phyloP scores from a whole-genome alignment of 2,329 filamentous ascomycete genomes.

The Microcyclospora pomicola region DNA sequence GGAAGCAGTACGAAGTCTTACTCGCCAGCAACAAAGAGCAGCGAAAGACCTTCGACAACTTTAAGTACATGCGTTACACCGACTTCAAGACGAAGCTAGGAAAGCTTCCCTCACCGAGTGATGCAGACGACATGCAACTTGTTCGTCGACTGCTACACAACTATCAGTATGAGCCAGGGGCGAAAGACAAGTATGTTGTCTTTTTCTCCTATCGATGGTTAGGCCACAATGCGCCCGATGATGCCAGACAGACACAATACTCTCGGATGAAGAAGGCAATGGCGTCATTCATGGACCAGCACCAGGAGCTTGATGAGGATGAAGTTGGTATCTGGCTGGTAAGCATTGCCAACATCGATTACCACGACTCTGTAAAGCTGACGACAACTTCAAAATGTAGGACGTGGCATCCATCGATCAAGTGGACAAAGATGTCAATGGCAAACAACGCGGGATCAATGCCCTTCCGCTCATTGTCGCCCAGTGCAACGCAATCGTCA shows the following conservation, averaged over 20 bases:
- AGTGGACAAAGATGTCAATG: conserved; percentile 18
- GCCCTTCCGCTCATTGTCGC: conserved; percentile 26
- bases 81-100: not conserved
- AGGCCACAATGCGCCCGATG: not conserved
- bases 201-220: conserved; percentile 1
- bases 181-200: not conserved
- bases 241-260: not conserved
- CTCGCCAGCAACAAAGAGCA: not conserved
- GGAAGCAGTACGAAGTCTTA: too few relatives aligned
- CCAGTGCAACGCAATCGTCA: conserved; percentile 29
- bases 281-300: not conserved
- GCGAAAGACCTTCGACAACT: not conserved
- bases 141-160: too few relatives aligned
- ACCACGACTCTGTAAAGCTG: not conserved
- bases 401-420: conserved; percentile 29
- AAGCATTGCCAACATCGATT: not conserved
- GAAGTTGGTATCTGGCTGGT: conserved; percentile 3
- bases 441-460: conserved; percentile 16
- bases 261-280: conserved; percentile 1
- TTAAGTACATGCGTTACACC: not conserved
- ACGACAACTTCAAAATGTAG: conserved; percentile 7
- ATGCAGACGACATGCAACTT: too few relatives aligned
- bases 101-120: not conserved
- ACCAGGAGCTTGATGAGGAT: not conserved
- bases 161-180: too few relatives aligned